Percentiles rank a stretch among this genome's conserved stretches.
phyloP scores from a whole-genome alignment of 768 basidiomycete genomes.

The Mycena albidolilacea region DNA sequence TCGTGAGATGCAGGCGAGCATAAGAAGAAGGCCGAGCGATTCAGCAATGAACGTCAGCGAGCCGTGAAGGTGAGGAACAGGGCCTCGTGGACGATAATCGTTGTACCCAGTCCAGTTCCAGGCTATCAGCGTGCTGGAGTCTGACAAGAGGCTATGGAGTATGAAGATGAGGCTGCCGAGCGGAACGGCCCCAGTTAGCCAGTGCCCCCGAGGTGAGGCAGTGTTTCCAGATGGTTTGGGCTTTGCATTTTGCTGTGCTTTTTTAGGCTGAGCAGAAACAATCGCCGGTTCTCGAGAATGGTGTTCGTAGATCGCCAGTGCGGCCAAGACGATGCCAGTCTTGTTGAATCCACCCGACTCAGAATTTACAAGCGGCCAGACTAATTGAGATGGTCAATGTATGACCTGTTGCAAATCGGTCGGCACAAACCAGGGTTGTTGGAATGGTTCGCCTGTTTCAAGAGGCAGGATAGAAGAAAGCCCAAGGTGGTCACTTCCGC shows the following conservation, averaged over 20 bases:
- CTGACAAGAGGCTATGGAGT: slow-evolving; percentile 80
- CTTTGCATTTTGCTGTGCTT: slow-evolving; percentile 1
- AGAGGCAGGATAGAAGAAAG: slow-evolving; percentile 73
- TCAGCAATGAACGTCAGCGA: slow-evolving; percentile 77
- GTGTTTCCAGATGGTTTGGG: background rate
- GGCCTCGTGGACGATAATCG: slow-evolving; percentile 72
- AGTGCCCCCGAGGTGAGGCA: slow-evolving; percentile 36
- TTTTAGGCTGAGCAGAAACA: slow-evolving; percentile 9
- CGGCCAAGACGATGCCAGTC: slow-evolving; percentile 70
- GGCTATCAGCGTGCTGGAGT: slow-evolving; percentile 83
- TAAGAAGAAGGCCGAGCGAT: slow-evolving; percentile 66
- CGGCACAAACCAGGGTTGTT: slow-evolving; percentile 79
- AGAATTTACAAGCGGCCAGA: slow-evolving; percentile 85
- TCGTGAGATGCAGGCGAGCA: slow-evolving; percentile 38
- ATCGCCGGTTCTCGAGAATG: slow-evolving; percentile 56
- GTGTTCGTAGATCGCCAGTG: slow-evolving; percentile 72
- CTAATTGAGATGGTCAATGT: slow-evolving; percentile 51
- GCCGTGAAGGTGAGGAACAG: slow-evolving; percentile 80
- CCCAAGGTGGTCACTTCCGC: slow-evolving; percentile 75
- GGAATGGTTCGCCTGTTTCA: slow-evolving; percentile 84
- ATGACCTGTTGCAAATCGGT: background rate
- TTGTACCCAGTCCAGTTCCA: slow-evolving; percentile 95
- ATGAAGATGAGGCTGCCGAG: slow-evolving; percentile 81
- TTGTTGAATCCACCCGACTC: slow-evolving; percentile 80
- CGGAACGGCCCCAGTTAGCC: slow-evolving; percentile 61